Evolutionary conservation across 164 flowering plant species (phyloP).

Genomic region (Euptelea pleiosperma): DNA sequence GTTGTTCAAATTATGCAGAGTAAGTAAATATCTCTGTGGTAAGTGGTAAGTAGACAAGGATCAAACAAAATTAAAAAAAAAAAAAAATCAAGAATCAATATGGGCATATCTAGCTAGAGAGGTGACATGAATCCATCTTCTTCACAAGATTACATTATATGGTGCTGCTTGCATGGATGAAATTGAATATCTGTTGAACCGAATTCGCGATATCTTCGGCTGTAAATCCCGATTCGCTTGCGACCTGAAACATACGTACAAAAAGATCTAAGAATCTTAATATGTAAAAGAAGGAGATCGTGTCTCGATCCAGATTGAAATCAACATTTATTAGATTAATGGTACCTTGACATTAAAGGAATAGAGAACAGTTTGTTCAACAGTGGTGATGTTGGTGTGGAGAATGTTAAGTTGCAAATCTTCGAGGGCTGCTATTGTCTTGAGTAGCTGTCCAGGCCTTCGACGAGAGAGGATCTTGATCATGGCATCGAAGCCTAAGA

Average conservation of each 20-base stretch:
- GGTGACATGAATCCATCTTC: background rate
- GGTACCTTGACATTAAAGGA: slow-evolving; percentile 92
- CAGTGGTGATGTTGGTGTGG: slow-evolving; percentile 93
- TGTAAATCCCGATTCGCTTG: slow-evolving; percentile 54
- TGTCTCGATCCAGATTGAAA: background rate
- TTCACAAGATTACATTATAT: too few species aligned
- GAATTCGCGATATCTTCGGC: slow-evolving; percentile 90
- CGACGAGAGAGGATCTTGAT: slow-evolving; percentile 81
- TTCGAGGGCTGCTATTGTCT: slow-evolving; percentile 77
- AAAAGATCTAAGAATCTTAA: background rate
- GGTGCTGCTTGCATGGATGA: slow-evolving; percentile 72
- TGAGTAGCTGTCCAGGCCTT: slow-evolving; percentile 84
- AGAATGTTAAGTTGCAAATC: slow-evolving; percentile 79
- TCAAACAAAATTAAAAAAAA: background rate
- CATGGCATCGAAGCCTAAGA: slow-evolving; percentile 80
- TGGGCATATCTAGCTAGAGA: too few species aligned
- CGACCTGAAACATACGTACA: slow-evolving; percentile 35
- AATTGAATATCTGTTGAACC: slow-evolving; percentile 83
- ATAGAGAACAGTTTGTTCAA: slow-evolving; percentile 93
- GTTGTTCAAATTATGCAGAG: too few species aligned
- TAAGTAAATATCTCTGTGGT: too few species aligned
- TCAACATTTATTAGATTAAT: too few species aligned
- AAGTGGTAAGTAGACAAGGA: background rate
- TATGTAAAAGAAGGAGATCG: background rate
- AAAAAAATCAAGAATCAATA: background rate